Base-by-base conservation (phyloP, 1,284 basidiomycete genomes). In the Ceratorhiza oryzae-sativae region DNA sequence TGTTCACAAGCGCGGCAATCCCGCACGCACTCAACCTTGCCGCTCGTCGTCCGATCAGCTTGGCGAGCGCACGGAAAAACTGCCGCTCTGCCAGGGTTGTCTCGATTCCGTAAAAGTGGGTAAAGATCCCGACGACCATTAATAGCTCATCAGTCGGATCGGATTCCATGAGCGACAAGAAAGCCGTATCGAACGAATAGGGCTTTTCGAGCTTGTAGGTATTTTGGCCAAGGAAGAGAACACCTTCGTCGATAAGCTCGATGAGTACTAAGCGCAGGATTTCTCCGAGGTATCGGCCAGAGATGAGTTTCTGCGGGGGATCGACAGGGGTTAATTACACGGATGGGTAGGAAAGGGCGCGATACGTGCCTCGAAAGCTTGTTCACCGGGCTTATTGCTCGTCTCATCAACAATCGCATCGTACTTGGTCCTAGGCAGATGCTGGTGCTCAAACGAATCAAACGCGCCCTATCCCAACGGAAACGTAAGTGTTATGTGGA, bases 61-160 rank as follows among this genome's bases (percentile, higher is more conserved):
- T 90, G 13, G 95, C 93, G 30, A 98, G 88, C 4, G 93, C 90
- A 61, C 92, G 88, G 91, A 98, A 97, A 85, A 97, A 97, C 79
- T 95, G 92, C 41, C 95, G 90, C 81, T 98, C 95, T 10, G 93
- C 93, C 41, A 95, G 84, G 1, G 95, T 97, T 20, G 95, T 97
- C 82, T 97, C 95, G 62, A 97, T 83, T 39, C 92, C 92, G 79
- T 95, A 96, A 85, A 97, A 97, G 83, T 97, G 93, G 20, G 91
- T 89, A 83, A 99, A 98, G 77, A 99, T 94, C 65, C 97, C 96
- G 77, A 97, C 94, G 78, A 95, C 88, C 85, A 96, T 98, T 62
- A 98, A 86, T 49, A 98, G 87, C 80, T 99, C 97, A 79, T 98
- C 97, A n/a, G 97, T 99, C 1, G 93, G 90, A 81, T 99, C 97